Evolutionary conservation across 2,329 filamentous ascomycete genomes (phyloP).

Genomic region (Grosmannia serpens): DNA sequence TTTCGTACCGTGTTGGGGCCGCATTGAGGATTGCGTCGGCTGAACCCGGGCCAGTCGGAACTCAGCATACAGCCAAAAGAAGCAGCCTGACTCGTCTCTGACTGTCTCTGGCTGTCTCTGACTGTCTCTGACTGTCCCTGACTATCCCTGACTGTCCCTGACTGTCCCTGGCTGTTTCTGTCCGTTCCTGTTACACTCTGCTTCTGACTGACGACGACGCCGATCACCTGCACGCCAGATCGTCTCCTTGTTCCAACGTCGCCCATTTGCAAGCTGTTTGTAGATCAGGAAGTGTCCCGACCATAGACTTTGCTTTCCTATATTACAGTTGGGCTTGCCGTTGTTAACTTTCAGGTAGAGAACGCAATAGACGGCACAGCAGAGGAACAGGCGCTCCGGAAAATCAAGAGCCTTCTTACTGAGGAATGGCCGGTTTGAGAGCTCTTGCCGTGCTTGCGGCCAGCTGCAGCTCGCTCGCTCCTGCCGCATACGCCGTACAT

Average conservation of each 20-base stretch:
- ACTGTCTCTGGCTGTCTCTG: background rate
- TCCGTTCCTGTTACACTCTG: background rate
- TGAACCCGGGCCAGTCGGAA: background rate
- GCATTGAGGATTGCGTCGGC: background rate
- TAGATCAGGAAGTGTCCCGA: background rate
- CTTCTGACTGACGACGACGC: background rate
- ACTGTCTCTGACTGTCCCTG: too few species aligned
- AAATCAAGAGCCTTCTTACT: background rate
- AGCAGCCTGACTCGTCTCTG: too few species aligned
- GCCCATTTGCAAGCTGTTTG: background rate
- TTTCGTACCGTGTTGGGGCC: background rate
- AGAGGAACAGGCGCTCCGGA: too few species aligned
- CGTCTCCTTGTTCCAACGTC: background rate
- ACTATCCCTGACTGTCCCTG: background rate
- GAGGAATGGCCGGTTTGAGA: background rate
- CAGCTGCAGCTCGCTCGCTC: conserved; percentile 2
- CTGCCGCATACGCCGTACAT: background rate
- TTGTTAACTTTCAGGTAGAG: too few species aligned
- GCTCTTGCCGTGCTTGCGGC: conserved; percentile 1
- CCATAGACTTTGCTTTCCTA: background rate
- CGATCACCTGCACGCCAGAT: background rate
- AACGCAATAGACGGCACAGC: too few species aligned
- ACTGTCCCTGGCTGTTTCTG: too few species aligned
- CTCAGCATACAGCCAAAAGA: background rate
- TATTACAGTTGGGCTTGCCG: background rate